Evolutionary conservation across 345 rosid genomes (phyloP), one percentile per base, ranked within the genome.

Genomic region (Sonneratia alba): DNA sequence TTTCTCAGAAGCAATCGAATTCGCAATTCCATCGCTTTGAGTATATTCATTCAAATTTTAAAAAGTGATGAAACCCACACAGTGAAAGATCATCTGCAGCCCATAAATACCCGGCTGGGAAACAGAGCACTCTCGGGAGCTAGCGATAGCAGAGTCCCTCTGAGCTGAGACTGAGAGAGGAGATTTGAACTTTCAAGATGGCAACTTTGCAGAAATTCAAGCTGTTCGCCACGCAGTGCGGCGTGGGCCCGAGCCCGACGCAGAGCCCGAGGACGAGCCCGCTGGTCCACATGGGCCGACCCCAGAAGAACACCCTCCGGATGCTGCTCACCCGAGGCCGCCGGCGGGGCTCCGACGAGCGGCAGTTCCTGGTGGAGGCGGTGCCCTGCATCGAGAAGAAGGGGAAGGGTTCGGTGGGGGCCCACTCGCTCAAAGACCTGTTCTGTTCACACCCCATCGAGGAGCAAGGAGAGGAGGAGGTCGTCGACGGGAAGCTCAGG

Each of bases 241-340:
- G 96, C 43, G 95, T 91, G n/a, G 76, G 83, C 1, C 85, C 81
- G 75, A 91, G 95, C 75, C 93, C 96, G 0, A 89, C 95, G 8
- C 83, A 88, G 61, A 87, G 94, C 75, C 96, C 97, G 1, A 78
- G 89, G 66, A 86, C 96, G 49, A 91, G 97, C 75, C 96, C 97
- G 0, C 42, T 86, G 43, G 90, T 93, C 63, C 88, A 86, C 3
- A 77, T 91, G 83, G 86, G 83, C 3, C 87, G 91, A 3, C 87
- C 89, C 11, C 86, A 83, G 74, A 94, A 91, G 77, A 85, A 90
- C 57, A 86, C 90, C 18, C 77, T 94, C 59, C 86, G 88, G 67
- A 88, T 83, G 96, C 92, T 94, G 57, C 84, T 94, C 70, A 79
- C 70, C 61, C 71, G 67, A 7, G 72, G 85, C 70, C 79, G 85